phyloP scores from a whole-genome alignment of 2,329 filamentous ascomycete genomes.

The Aspergillus viridinutans region DNA sequence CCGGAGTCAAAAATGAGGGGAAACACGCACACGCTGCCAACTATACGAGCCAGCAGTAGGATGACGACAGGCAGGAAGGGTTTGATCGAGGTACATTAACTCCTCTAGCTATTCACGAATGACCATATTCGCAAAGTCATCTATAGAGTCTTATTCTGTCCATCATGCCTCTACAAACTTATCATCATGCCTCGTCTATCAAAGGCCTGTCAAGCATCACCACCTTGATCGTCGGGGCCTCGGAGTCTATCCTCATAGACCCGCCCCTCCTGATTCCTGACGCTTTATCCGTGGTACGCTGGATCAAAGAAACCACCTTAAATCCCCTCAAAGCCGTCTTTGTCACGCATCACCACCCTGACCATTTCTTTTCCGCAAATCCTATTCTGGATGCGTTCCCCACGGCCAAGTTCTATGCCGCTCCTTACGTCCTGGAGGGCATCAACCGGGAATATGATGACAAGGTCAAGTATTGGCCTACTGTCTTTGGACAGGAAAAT shows the following conservation, averaged over 20 bases:
- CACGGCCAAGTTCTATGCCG: conserved; percentile 17
- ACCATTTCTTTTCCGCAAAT: conserved; percentile 32
- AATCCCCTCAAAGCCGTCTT: conserved; percentile 28
- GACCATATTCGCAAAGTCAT: background rate
- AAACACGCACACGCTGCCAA: background rate
- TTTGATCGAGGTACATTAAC: background rate
- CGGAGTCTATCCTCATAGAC: conserved; percentile 23
- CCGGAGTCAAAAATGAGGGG: background rate
- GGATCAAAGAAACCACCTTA: conserved; percentile 21
- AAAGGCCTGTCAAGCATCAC: conserved; percentile 27
- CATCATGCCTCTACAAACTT: conserved; percentile 9
- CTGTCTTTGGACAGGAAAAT: conserved; percentile 24
- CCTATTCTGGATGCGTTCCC: conserved; percentile 28
- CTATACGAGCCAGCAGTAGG: background rate
- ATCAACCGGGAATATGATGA: conserved; percentile 34
- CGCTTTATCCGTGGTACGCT: conserved; percentile 23
- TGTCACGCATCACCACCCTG: conserved; percentile 33
- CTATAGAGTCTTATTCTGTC: background rate
- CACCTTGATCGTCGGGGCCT: conserved; percentile 21
- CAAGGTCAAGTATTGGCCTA: conserved; percentile 29
- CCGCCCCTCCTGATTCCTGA: conserved; percentile 31
- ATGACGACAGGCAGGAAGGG: too few species aligned
- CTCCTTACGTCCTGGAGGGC: conserved; percentile 25
- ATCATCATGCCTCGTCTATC: conserved; percentile 14
- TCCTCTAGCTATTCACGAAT: background rate